A percentile compares a stretch with the other conserved stretches of the same genome.
These are phyloP conservation scores for Ceraceosorus bombacis DNA, from an alignment of 1,284 basidiomycete species.

Conservation along the genomic window DNA sequence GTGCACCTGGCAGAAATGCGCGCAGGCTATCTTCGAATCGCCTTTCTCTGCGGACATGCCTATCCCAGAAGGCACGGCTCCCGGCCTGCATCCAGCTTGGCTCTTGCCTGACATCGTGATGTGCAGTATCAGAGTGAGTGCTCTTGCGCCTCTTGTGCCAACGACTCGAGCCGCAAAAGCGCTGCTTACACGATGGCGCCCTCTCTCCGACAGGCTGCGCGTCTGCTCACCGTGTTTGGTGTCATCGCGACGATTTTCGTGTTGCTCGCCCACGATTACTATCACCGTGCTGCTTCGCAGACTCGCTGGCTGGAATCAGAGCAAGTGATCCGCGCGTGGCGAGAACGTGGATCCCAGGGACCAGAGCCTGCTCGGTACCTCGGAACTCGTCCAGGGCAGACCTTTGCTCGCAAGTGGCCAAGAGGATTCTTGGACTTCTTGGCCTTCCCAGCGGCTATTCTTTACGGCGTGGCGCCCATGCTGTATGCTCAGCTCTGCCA, in stretches of 20 bases:
- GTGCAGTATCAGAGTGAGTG: constrained; percentile 18
- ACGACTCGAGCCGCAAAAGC: too few species aligned
- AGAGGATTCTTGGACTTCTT: constrained; percentile 24
- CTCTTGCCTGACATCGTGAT: constrained; percentile 30
- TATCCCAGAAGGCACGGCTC: constrained; percentile 7
- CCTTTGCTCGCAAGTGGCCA: constrained; percentile 5
- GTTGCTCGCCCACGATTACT: constrained; percentile 39
- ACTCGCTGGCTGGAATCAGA: constrained; percentile 29
- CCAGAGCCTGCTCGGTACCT: constrained; percentile 23
- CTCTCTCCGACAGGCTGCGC: constrained; percentile 10
- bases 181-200: too few species aligned
- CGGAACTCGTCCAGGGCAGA: constrained; percentile 20
- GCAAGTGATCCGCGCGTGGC: constrained; percentile 8
- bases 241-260: constrained; percentile 29
- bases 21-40: constrained; percentile 10
- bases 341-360: constrained; percentile 8
- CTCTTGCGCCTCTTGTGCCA: too few species aligned
- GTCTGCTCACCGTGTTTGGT: constrained; percentile 22
- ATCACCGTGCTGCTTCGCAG: constrained; percentile 35
- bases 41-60: constrained; percentile 12
- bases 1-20: constrained; percentile 7
- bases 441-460: constrained; percentile 38
- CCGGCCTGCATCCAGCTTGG: constrained; percentile 19
- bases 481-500: constrained; percentile 45
- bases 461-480: constrained; percentile 41